Percentiles rank a stretch among this genome's conserved stretches.
These are phyloP conservation scores for Candolleomyces eurysporus DNA, from an alignment of 768 basidiomycete genomes.

Conservation along the genomic window DNA sequence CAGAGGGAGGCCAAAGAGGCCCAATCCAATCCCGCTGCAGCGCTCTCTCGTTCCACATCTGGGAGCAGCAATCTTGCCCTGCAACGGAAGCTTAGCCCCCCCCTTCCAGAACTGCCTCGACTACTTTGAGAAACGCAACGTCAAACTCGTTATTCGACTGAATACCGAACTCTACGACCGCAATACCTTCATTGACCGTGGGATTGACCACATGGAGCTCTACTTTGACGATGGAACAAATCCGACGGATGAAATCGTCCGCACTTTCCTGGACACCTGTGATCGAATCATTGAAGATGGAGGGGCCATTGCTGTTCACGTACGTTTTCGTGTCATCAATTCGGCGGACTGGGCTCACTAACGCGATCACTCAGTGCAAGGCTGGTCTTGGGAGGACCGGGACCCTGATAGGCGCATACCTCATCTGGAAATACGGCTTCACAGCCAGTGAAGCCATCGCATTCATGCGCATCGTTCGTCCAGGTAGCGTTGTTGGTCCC, in stretches of 20 bases:
- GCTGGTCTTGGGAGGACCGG: constrained; percentile 96
- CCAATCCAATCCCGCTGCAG: constrained; percentile 22
- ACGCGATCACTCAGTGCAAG: constrained; percentile 64
- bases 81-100: constrained; percentile 72
- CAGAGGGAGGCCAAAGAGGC: constrained; percentile 60
- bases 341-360: constrained; percentile 13
- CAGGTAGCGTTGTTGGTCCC: constrained; percentile 89
- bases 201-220: constrained; percentile 86
- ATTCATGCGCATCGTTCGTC: constrained; percentile 97
- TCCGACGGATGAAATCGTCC: constrained; percentile 92
- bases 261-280: constrained; percentile 84
- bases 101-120: constrained; percentile 90
- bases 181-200: constrained; percentile 74
- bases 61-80: constrained; percentile 51
- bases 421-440: constrained; percentile 98
- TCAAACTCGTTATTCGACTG: constrained; percentile 90
- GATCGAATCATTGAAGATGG: constrained; percentile 76
- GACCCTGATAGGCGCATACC: constrained; percentile 94
- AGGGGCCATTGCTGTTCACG: constrained; percentile 86
- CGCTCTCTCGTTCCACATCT: constrained; percentile 26
- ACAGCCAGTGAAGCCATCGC: constrained; percentile 95
- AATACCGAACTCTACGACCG: constrained; percentile 93
- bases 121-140: constrained; percentile 83
- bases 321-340: constrained; percentile 36
- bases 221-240: constrained; percentile 99